Percentiles rank a stretch among this genome's conserved stretches.
These are phyloP conservation scores for Magnaporthales sp. DNA, from an alignment of 2,329 filamentous ascomycete genomes.

Conservation along the genomic window DNA sequence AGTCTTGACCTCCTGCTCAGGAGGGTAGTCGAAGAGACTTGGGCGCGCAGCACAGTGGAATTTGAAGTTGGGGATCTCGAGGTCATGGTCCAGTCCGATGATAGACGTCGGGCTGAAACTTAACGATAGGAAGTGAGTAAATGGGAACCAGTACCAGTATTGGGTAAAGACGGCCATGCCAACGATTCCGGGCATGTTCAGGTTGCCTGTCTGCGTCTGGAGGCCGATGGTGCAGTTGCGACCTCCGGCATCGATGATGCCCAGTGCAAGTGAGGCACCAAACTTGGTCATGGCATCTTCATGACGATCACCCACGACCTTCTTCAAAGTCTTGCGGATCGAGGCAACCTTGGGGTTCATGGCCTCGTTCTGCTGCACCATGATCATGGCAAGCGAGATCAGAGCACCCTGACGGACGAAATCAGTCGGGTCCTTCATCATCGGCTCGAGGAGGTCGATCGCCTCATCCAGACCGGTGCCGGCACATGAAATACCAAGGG, in stretches of 20 bases:
- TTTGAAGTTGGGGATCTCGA: conserved; percentile 90
- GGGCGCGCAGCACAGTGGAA: conserved; percentile 92
- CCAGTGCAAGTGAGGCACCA: conserved; percentile 83
- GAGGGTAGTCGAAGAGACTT: conserved; percentile 95
- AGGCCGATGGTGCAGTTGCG: conserved; percentile 97
- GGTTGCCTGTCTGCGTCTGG: conserved; percentile 94
- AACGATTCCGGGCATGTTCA: conserved; percentile 97
- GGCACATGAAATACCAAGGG: conserved; percentile 93
- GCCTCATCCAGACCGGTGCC: conserved; percentile 94
- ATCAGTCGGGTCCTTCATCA: conserved; percentile 99
- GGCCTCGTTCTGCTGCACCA: conserved; percentile 97
- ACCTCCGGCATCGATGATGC: conserved; percentile 95
- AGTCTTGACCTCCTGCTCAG: conserved; percentile 88
- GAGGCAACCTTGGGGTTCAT: conserved; percentile 95
- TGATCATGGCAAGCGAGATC: conserved; percentile 92
- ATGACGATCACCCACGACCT: conserved; percentile 88
- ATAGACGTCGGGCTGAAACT: conserved; percentile 96
- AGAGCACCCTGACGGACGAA: conserved; percentile 95
- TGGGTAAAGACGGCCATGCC: conserved; percentile 98
- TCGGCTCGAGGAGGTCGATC: conserved; percentile 91
- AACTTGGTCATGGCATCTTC: conserved; percentile 99
- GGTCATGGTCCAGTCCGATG: conserved; percentile 86
- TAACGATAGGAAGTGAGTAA: conserved; percentile 93
- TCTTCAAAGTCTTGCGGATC: conserved; percentile 88
- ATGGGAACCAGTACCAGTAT: conserved; percentile 99